Base-by-base conservation (phyloP, 1,284 basidiomycete genomes). In the Austroboletus olivaceoglutinosus region DNA sequence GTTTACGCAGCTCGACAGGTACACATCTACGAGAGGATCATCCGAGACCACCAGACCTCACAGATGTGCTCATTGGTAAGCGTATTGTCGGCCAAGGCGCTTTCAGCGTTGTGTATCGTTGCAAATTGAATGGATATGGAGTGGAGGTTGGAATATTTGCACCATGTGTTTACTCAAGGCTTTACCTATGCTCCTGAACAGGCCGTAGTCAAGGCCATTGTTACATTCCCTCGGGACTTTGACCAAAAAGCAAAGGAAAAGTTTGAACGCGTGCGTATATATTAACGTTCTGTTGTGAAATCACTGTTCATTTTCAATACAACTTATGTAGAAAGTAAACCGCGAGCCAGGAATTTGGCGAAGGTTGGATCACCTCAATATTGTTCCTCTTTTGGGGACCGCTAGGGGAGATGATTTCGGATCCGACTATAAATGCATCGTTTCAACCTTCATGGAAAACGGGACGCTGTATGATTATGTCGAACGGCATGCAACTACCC, bases 331-430 rank as follows among this genome's bases (percentile, higher is more conserved):
- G 52, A 54, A 54, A 44, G 30, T 41, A 12, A 53, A 0, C 7
- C 52, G 53, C 10, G 53, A 53, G 9, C 31, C 30, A 13, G 52
- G 41, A 25, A 15, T 53, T 34, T 53, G 52, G 52, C 33, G 13
- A 39, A 38, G 47, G 22, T 10, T 54, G 11, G 25, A 34, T 0
- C 46, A 55, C 6, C 43, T 33, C 3, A 50, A 51, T 34, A 52
- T 52, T 7, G 48, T 50, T 5, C 47, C 38, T 0, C 34, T 52
- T 27, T 16, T 50, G 2, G 51, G 51, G 4, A 34, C 2, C 10
- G 48, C 48, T 13, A 1, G 1, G 2, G 48, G 48, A 1, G 21
- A 15, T 21, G 33, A 25, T 3, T 52, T 52, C 12, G 51, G 27
- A 16, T 52, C 53, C 1, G 44, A 55, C 7, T 13, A 47, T 47